Base-by-base conservation (phyloP, 2,329 filamentous ascomycete genomes). In the Fusarium sp. region DNA sequence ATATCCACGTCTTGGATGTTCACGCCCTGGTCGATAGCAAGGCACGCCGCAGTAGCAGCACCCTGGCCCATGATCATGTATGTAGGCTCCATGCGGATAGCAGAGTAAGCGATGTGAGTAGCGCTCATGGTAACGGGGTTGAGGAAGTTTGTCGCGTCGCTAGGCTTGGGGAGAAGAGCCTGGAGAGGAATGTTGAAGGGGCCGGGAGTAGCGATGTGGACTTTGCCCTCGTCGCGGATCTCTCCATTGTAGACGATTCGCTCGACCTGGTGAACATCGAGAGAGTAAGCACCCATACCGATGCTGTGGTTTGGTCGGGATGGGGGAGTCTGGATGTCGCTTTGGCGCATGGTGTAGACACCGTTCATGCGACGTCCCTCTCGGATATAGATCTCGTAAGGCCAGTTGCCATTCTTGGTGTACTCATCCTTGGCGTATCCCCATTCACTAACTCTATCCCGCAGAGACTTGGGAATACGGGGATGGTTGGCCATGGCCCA, bases 41-140 rank as follows among this genome's bases (percentile, higher is more conserved):
- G 59, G 19, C 70, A 66, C 6, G 70, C 70, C 4, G 70, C 70
- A 18, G 70, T 67, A 6, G 66, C 70, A 33, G 70, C 70, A 41
- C 70, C 72, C 25, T 73, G 70, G 6, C 70, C 70, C 54, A 73
- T 51, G 12, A 70, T 44, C 70, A 73, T 73, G 4, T 73, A 73
- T 4, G 66, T 73, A 6, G 70, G 70, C 44, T 73, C 70, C 70
- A 73, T 73, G 8, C 70, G 70, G 14, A 73, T 67, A 4, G 70
- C 66, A 2, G 70, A 73, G 9, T 63, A 55, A 3, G 70, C 70
- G 39, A 73, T 56, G n/a, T 73, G 70, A 6, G 66, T 70, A 14
- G 66, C 60, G 21, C 70, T 72, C 52, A 72, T 49, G 5, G 70
- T 72, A 10, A 72, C 70, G 12, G 70, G 70, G 27, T 72, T 72